phyloP scores from a whole-genome alignment of 2,329 filamentous ascomycete genomes.

The Neonectria sp. region DNA sequence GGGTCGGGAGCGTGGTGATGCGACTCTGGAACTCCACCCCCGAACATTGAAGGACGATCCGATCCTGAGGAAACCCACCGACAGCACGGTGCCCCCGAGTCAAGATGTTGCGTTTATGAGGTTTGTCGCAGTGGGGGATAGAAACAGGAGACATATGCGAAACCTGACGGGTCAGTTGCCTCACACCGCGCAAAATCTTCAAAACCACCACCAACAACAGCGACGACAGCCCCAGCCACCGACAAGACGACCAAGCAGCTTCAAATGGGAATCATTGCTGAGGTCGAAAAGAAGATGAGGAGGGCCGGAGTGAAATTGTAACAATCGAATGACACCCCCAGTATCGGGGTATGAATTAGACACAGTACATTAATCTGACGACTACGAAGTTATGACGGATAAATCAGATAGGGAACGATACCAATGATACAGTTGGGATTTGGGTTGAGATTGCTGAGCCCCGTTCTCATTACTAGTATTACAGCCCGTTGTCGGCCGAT shows the following conservation, averaged over 20 bases:
- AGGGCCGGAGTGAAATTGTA: constrained; percentile 15
- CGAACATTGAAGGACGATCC: constrained; percentile 58
- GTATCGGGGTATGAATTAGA: constrained; percentile 19
- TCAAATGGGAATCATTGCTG: constrained; percentile 45
- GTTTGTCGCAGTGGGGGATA: constrained; percentile 41
- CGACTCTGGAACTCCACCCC: constrained; percentile 58
- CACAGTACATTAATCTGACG: constrained; percentile 33
- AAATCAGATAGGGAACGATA: constrained; percentile 36
- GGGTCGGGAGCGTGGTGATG: constrained; percentile 44
- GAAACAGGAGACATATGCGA: constrained; percentile 17
- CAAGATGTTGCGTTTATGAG: constrained; percentile 55
- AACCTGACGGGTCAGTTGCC: constrained; percentile 11
- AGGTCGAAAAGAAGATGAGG: constrained; percentile 42
- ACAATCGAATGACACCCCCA: constrained; percentile 10
- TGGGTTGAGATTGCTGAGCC: constrained; percentile 15
- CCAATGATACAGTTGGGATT: constrained; percentile 36
- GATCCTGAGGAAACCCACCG: constrained; percentile 50
- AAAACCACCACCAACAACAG: constrained; percentile 13
- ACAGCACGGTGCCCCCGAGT: constrained; percentile 55
- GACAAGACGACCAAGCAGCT: constrained; percentile 32
- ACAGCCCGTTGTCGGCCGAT: neutral
- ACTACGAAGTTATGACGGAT: constrained; percentile 44
- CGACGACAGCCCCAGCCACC: constrained; percentile 18
- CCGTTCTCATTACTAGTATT: neutral
- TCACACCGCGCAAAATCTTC: constrained; percentile 9